phyloP scores from a whole-genome alignment of 352 stramenopile genomes.

The Pythium pectinolyticum region DNA sequence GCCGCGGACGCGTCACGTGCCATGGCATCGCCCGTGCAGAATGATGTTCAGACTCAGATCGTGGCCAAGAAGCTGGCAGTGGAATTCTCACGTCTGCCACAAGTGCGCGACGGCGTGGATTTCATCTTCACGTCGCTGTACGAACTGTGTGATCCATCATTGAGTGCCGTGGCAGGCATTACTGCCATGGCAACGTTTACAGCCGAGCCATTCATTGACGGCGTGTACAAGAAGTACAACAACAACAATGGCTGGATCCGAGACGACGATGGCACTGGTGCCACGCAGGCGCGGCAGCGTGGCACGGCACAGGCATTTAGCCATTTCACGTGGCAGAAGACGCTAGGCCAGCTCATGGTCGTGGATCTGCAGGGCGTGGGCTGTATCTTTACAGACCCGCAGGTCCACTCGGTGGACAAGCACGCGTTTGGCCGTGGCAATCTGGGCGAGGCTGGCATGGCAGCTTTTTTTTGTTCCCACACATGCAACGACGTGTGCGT shows the following conservation, averaged over 20 bases:
- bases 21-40: constrained; percentile 10
- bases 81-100: constrained; percentile 32
- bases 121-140: constrained; percentile 51
- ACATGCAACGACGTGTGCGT: constrained; percentile 36
- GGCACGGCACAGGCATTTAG: constrained; percentile 43
- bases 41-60: constrained; percentile 42
- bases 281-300: constrained; percentile 7
- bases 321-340: constrained; percentile 45
- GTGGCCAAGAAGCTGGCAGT: constrained; percentile 39
- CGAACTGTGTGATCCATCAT: constrained; percentile 29
- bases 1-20: neutral
- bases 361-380: constrained; percentile 44
- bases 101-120: constrained; percentile 34
- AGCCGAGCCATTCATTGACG: constrained; percentile 38
- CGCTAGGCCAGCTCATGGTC: constrained; percentile 37
- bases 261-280: neutral
- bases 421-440: constrained; percentile 33
- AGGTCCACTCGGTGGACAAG: constrained; percentile 38
- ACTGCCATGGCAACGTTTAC: constrained; percentile 33
- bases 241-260: constrained; percentile 43
- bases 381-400: constrained; percentile 44
- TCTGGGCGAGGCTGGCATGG: constrained; percentile 29
- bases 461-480: constrained; percentile 39
- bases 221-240: constrained; percentile 53
- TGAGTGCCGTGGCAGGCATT: constrained; percentile 7